These are phyloP conservation scores for Diplocarpon mali DNA, from an alignment of 2,329 filamentous ascomycete species.

Conservation along the genomic window DNA sequence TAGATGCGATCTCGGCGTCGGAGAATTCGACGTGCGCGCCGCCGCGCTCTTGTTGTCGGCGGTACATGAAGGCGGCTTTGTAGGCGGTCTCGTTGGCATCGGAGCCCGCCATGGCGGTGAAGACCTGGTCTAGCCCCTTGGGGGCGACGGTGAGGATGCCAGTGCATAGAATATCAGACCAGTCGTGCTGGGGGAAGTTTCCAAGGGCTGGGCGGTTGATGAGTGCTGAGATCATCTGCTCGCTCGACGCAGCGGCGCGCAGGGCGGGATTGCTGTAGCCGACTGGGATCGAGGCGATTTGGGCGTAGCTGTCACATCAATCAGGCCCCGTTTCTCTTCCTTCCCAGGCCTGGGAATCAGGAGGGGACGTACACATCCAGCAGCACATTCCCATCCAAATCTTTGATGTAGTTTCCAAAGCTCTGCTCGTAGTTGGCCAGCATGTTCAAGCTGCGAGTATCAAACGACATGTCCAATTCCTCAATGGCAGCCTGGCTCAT, in stretches of 20 bases:
- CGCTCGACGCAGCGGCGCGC: constrained; percentile 50
- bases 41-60: constrained; percentile 60
- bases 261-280: constrained; percentile 72
- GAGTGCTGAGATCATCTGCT: constrained; percentile 61
- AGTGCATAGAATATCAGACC: constrained; percentile 59
- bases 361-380: constrained; percentile 34
- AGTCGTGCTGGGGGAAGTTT: constrained; percentile 70
- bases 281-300: constrained; percentile 75
- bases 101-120: constrained; percentile 68
- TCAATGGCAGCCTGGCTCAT: constrained; percentile 29
- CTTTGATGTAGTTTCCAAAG: constrained; percentile 41
- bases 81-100: constrained; percentile 80
- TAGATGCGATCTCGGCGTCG: constrained; percentile 52
- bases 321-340: constrained; percentile 6
- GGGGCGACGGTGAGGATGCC: constrained; percentile 65
- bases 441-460: constrained; percentile 41
- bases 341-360: neutral
- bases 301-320: constrained; percentile 45
- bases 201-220: constrained; percentile 72
- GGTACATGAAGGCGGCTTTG: constrained; percentile 81
- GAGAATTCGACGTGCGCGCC: constrained; percentile 56
- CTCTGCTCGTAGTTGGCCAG: constrained; percentile 42
- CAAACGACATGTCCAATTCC: constrained; percentile 38
- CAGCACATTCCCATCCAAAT: constrained; percentile 39
- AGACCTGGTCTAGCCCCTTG: constrained; percentile 66